Percentiles rank a stretch among this genome's conserved stretches.
These are phyloP conservation scores for Neonectria punicea DNA, from an alignment of 2,329 filamentous ascomycete species.

Conservation along the genomic window DNA sequence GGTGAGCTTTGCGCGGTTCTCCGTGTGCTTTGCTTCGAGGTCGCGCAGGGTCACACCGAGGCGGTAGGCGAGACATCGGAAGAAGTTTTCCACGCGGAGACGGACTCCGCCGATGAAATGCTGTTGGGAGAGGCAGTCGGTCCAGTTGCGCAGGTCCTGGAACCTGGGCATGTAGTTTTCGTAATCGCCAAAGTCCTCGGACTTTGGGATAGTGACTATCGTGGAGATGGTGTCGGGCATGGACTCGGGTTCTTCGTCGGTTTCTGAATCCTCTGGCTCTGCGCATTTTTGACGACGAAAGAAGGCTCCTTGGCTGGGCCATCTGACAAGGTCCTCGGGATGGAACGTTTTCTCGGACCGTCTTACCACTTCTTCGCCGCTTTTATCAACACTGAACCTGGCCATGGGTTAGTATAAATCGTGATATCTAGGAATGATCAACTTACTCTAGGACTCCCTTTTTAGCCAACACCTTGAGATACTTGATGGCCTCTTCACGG, in stretches of 20 bases:
- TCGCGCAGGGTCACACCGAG: constrained; percentile 49
- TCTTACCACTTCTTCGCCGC: constrained; percentile 1
- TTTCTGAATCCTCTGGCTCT: background rate
- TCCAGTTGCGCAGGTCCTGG: constrained; percentile 14
- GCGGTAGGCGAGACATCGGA: constrained; percentile 49
- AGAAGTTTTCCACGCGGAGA: constrained; percentile 31
- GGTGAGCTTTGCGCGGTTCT: constrained; percentile 25
- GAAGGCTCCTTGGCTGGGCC: constrained; percentile 11
- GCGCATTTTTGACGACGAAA: background rate
- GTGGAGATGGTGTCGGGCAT: constrained; percentile 30
- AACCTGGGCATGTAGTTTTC: constrained; percentile 30
- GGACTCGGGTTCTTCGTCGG: constrained; percentile 11
- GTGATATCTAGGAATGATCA: background rate
- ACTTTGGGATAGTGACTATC: constrained; percentile 14
- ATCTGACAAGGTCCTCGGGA: constrained; percentile 38
- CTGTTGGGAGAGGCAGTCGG: background rate
- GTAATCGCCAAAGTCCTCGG: constrained; percentile 26
- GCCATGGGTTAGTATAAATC: constrained; percentile 18
- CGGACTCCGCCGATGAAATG: background rate
- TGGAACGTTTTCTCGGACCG: constrained; percentile 21
- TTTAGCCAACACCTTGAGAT: constrained; percentile 14
- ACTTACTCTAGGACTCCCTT: constrained; percentile 31
- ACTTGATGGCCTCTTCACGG: constrained; percentile 26
- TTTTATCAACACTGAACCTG: constrained; percentile 11
- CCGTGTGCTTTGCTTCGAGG: constrained; percentile 22